Evolutionary conservation across 73 alveolate genomes (phyloP), one percentile per base, ranked within the genome.

Genomic region (Paramecium pentaurelia): DNA sequence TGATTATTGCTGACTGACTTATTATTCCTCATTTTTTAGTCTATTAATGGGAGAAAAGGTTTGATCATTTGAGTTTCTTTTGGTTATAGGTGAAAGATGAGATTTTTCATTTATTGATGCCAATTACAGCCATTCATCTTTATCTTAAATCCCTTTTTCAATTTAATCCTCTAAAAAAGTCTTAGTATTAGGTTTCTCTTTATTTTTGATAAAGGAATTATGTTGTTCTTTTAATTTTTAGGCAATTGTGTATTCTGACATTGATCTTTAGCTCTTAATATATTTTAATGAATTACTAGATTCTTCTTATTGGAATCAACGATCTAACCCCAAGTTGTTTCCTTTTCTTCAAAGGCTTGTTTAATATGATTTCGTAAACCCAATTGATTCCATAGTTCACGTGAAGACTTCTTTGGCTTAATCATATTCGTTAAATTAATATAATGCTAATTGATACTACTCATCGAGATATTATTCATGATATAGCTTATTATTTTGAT

Each of bases 341-440:
- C 58, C 34, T 75, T 42, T 42, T 75, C 88, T 75, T 75, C 38
- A 75, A 36, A 75, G 16, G 58, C 68, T 75, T 75, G 18, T 12
- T 38, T 75, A 22, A 38, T 38, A 20, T 36, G 60, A n/a, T 80
- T 80, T 2, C 44, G 91, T 47, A 45, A 42, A 1, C 91, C 91
- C 16, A 80, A 49, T 44, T 80, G 42, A 49, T 49, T 80, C 91
- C 91, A 80, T 6, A 80, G 47, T 32, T 80, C 91, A 32, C 91
- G 47, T 44, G 73, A 22, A 38, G 91, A 80, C 73, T 80, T 80
- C 75, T 80, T 80, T 3, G 91, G 91, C 16, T 80, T 80, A 47
- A 80, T 80, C 91, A 80, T 80, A 80, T 80, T 80, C 91, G 91
- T 80, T 80, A 80, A 80, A 80, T 44, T 80, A 37, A 73, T 73